A percentile compares a stretch with the other conserved stretches of the same genome.
These are phyloP conservation scores for Xylaria scruposa DNA, from an alignment of 495 filamentous ascomycete genomes.

Conservation along the genomic window DNA sequence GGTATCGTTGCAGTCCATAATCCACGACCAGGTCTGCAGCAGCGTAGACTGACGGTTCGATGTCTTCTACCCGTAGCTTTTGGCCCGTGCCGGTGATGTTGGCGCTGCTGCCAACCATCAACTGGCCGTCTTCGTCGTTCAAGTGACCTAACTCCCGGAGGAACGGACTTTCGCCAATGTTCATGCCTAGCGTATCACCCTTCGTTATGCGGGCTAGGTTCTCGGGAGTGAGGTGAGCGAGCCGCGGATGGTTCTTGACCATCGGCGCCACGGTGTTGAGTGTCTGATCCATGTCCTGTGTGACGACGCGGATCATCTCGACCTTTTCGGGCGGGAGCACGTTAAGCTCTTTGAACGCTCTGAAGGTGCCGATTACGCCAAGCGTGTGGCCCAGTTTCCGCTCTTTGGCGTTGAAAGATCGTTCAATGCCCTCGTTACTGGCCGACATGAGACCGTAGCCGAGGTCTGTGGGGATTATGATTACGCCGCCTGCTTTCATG, in stretches of 20 bases:
- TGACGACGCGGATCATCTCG: conserved; percentile 39
- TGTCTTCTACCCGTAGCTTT: conserved; percentile 41
- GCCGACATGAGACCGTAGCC: conserved; percentile 44
- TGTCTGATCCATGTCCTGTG: conserved; percentile 37
- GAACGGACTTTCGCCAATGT: conserved; percentile 32
- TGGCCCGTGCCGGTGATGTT: conserved; percentile 43
- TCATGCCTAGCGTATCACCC: conserved; percentile 35
- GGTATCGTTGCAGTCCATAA: conserved; percentile 42
- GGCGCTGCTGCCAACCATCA: conserved; percentile 39
- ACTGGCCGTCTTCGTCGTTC: conserved; percentile 29
- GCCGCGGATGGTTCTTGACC: conserved; percentile 23
- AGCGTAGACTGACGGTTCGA: conserved; percentile 37
- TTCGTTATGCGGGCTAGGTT: conserved; percentile 32
- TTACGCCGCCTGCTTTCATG: conserved; percentile 34
- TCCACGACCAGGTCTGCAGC: conserved; percentile 42
- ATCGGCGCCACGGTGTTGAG: conserved; percentile 35
- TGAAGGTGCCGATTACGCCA: conserved; percentile 39
- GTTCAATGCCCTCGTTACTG: conserved; percentile 31
- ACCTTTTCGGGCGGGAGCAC: conserved; percentile 27
- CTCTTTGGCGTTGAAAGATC: conserved; percentile 35
- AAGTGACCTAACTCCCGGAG: conserved; percentile 35
- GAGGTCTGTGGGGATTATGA: conserved; percentile 38
- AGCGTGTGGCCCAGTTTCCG: conserved; percentile 35
- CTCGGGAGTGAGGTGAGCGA: conserved; percentile 20
- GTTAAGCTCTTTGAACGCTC: conserved; percentile 36